Conservation (phyloP, 768 basidiomycete species). For the Rhizopogon rudus region DNA sequence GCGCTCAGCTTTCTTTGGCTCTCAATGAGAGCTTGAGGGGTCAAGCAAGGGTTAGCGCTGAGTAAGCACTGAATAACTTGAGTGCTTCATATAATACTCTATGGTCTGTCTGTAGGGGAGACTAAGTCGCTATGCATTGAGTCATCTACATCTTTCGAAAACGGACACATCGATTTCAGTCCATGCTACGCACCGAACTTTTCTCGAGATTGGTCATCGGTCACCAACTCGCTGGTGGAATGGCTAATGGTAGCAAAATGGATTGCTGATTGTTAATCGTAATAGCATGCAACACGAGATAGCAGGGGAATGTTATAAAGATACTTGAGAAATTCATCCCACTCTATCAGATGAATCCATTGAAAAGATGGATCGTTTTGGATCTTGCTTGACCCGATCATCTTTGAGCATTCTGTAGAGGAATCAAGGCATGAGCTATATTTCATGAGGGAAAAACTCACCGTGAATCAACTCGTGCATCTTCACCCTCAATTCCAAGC, state of each 20-base stretch:
- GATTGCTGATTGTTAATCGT: background rate
- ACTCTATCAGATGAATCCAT: conserved; percentile 43
- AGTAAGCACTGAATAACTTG: too few species aligned
- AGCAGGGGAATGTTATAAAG: background rate
- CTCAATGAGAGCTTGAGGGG: too few species aligned
- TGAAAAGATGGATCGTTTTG: conserved; percentile 44
- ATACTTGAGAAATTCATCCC: conserved; percentile 17
- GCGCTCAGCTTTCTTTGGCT: too few species aligned
- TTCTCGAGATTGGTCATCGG: background rate
- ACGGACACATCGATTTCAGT: background rate
- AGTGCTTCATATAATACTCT: too few species aligned
- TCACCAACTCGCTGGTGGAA: background rate
- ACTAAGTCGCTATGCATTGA: too few species aligned
- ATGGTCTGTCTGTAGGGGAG: too few species aligned
- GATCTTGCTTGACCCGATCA: conserved; percentile 60
- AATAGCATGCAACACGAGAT: background rate
- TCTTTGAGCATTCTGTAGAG: conserved; percentile 79
- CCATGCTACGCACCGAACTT: too few species aligned
- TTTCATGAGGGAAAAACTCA: conserved; percentile 28
- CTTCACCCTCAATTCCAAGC: conserved; percentile 86
- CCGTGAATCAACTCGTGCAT: conserved; percentile 84
- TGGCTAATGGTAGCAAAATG: background rate
- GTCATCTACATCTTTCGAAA: background rate
- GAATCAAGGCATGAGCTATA: background rate
- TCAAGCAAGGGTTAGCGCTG: too few species aligned